These are phyloP conservation scores for Symbiotaphrina buchneri DNA, from an alignment of 495 filamentous ascomycete species.

Conservation along the genomic window DNA sequence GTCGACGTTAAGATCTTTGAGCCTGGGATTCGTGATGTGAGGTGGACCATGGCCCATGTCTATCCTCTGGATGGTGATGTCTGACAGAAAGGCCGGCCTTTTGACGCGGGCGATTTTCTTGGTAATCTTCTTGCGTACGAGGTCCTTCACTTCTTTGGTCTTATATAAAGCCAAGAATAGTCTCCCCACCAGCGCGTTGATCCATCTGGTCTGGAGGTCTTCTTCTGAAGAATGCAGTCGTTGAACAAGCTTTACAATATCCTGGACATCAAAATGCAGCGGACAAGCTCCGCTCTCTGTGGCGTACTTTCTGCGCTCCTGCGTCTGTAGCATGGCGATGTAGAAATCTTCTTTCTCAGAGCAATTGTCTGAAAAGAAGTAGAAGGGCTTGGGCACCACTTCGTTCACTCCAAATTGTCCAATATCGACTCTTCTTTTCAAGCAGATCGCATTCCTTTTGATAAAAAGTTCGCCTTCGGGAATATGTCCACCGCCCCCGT, in stretches of 20 bases:
- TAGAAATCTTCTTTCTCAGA: slow-evolving; percentile 98
- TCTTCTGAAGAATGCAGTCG: slow-evolving; percentile 81
- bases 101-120: slow-evolving; percentile 94
- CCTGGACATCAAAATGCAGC: slow-evolving; percentile 57
- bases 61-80: slow-evolving; percentile 56
- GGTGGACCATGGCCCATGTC: slow-evolving; percentile 76
- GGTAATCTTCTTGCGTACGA: slow-evolving; percentile 64
- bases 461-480: slow-evolving; percentile 88
- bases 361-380: slow-evolving; percentile 78
- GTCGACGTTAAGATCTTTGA: slow-evolving; percentile 79
- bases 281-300: slow-evolving; percentile 40
- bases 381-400: slow-evolving; percentile 55
- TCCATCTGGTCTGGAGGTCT: slow-evolving; percentile 76
- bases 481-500: slow-evolving; percentile 57
- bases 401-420: slow-evolving; percentile 26
- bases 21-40: slow-evolving; percentile 65
- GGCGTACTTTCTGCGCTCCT: slow-evolving; percentile 37
- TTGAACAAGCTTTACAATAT: slow-evolving; percentile 74
- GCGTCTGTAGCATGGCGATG: slow-evolving; percentile 69
- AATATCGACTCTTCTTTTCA: slow-evolving; percentile 44
- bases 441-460: slow-evolving; percentile 81
- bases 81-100: slow-evolving; percentile 71
- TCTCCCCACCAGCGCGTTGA: slow-evolving; percentile 77
- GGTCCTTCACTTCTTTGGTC: slow-evolving; percentile 57
- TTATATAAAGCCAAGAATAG: slow-evolving; percentile 74